phyloP scores from a whole-genome alignment of 2,329 filamentous ascomycete species.

The Penicillium sp. region DNA sequence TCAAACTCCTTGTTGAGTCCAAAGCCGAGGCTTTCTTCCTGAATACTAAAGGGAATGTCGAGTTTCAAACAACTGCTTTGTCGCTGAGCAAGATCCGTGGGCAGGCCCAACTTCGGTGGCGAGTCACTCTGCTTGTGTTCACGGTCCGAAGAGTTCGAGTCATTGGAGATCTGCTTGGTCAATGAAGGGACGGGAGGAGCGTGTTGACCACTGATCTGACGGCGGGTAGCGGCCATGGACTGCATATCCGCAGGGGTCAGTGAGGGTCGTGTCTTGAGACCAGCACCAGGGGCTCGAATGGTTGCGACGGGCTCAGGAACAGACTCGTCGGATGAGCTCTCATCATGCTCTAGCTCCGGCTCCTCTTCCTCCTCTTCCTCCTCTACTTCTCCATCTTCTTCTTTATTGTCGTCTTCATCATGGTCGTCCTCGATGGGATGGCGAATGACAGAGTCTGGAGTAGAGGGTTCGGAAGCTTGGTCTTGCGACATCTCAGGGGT shows the following conservation, averaged over 20 bases:
- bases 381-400: slow-evolving; percentile 3
- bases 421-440: slow-evolving; percentile 59
- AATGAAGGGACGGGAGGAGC: slow-evolving; percentile 34
- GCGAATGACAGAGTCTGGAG: slow-evolving; percentile 86
- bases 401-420: slow-evolving; percentile 15
- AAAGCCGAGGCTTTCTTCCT: slow-evolving; percentile 68
- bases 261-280: slow-evolving; percentile 83
- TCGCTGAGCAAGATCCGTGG: slow-evolving; percentile 48
- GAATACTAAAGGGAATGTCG: slow-evolving; percentile 71
- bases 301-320: slow-evolving; percentile 83
- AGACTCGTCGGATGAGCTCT: slow-evolving; percentile 48
- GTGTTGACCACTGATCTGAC: slow-evolving; percentile 76
- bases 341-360: slow-evolving; percentile 31
- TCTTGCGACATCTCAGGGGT: slow-evolving; percentile 58
- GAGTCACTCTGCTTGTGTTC: slow-evolving; percentile 13
- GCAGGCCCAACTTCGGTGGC: slow-evolving; percentile 17
- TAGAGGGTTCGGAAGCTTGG: slow-evolving; percentile 61
- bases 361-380: slow-evolving; percentile 26
- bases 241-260: slow-evolving; percentile 79
- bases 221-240: slow-evolving; percentile 80
- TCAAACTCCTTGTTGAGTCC: slow-evolving; percentile 92
- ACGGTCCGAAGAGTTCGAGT: slow-evolving; percentile 15
- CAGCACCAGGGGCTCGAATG: slow-evolving; percentile 82
- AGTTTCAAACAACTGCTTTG: slow-evolving; percentile 75
- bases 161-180: slow-evolving; percentile 23